Base-by-base conservation (phyloP, 768 basidiomycete genomes). In the Tulasnella sp. region DNA sequence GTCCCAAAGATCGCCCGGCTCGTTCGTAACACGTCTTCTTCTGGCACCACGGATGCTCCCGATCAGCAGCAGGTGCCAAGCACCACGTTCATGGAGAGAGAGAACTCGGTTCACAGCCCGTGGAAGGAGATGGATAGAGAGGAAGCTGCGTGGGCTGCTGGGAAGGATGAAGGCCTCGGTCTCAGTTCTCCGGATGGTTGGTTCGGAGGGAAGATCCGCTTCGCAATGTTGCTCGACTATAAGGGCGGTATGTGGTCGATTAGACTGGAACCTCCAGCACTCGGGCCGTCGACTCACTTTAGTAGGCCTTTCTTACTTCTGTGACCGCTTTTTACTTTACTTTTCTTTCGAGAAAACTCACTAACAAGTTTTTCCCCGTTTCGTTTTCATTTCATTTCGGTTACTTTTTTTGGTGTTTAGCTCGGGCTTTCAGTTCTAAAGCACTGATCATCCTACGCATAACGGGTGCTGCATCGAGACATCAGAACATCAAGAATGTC, bases 131-230 rank as follows among this genome's bases (percentile, higher is more conserved):
- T 53, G 31, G 52, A 53, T 22, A 31, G 52, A 3, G 52, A 53
- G 19, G 52, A 53, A n/a, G 21, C 31, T 24, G 52, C 52, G 15
- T 53, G 52, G 52, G 52, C 30, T 31, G 31, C n/a, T 38, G 52
- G 52, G 11, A 19, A 3, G 8, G 52, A 53, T 19, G 52, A 53
- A 22, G 52, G 52, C 7, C 17, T 53, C 15, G 52, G 52, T n/a
- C 19, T 53, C 5, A 53, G 24, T 22, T 9, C 17, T 31, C 21
- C 31, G 12, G 52, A 53, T 15, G 52, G 34, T 12, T 53, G 52
- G 52, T 53, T 38, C 8, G 52, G 52, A 0, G 52, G 52, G 0
- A 53, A 53, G 38, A 41, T 53, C 1, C 52, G 42, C 17, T 53
- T 31, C 52, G 17, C 17, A 5, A 10, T 21, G 4, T 24, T 24